A percentile compares a stretch with the other conserved stretches of the same genome.
These are phyloP conservation scores for Tulasnella sp. DNA, from an alignment of 768 basidiomycete species.

Conservation along the genomic window DNA sequence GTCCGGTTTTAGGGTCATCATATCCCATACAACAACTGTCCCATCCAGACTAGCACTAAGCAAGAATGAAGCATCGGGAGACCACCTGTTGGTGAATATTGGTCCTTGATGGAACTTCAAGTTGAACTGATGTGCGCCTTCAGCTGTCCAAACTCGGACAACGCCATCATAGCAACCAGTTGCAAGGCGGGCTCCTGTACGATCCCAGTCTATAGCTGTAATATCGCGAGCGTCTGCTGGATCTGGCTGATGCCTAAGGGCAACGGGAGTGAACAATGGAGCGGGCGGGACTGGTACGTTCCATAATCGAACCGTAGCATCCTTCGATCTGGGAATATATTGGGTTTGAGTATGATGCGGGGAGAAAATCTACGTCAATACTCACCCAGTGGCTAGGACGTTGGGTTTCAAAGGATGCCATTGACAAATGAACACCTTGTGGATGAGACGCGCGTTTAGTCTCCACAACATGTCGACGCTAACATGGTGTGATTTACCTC, in stretches of 20 bases:
- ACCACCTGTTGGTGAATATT: constrained; percentile 73
- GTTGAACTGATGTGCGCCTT: constrained; percentile 53
- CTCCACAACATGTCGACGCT: neutral
- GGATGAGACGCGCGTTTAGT: neutral
- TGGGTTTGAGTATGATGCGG: neutral
- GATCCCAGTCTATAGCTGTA: constrained; percentile 71
- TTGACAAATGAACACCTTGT: constrained; percentile 69
- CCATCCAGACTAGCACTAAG: constrained; percentile 71
- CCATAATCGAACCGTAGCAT: constrained; percentile 69
- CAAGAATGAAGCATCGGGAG: constrained; percentile 62
- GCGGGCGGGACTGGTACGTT: constrained; percentile 32
- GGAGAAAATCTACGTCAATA: neutral
- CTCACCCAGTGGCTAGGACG: constrained; percentile 68
- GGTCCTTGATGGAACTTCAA: constrained; percentile 47
- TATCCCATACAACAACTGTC: constrained; percentile 71
- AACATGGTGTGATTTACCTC: constrained; percentile 39
- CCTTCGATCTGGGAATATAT: constrained; percentile 51
- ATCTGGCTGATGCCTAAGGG: constrained; percentile 45
- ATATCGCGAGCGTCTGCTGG: constrained; percentile 48
- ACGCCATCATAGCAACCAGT: constrained; percentile 70
- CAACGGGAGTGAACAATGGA: constrained; percentile 32
- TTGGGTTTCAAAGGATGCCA: constrained; percentile 61
- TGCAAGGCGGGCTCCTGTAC: constrained; percentile 63
- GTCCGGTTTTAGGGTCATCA: constrained; percentile 50
- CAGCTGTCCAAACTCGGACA: constrained; percentile 56